Evolutionary conservation across 306 rosid species (phyloP).

Genomic region (Gleditsia sinensis): DNA sequence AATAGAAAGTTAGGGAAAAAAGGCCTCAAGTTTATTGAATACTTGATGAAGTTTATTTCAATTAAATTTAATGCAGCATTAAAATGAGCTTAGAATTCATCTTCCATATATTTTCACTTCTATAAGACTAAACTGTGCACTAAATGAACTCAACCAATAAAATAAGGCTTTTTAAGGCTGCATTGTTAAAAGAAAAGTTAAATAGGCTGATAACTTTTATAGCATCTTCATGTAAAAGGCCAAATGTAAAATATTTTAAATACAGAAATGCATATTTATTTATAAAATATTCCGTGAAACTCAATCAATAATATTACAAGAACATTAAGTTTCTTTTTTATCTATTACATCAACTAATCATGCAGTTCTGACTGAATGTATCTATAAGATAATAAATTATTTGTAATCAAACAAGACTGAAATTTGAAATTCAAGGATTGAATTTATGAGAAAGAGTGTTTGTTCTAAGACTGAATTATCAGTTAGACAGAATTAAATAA

Average conservation of each 20-base stretch:
- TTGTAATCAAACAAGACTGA: neutral
- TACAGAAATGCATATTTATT: neutral
- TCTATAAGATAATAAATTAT: neutral
- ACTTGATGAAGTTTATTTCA: neutral
- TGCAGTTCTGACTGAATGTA: neutral
- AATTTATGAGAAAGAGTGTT: neutral
- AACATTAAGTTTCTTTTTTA: neutral
- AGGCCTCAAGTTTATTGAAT: neutral
- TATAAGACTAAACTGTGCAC: too few relatives aligned
- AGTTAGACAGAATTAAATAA: neutral
- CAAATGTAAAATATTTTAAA: neutral
- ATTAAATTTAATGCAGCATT: neutral
- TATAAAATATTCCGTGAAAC: neutral
- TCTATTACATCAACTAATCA: neutral
- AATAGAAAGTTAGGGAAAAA: neutral
- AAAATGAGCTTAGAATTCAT: slow-evolving; percentile 6
- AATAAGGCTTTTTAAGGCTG: neutral
- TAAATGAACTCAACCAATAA: neutral
- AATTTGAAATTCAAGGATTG: neutral
- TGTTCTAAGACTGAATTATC: neutral
- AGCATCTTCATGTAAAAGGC: neutral
- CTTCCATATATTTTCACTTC: neutral
- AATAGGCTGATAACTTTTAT: neutral
- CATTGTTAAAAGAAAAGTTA: neutral
- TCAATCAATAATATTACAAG: neutral